A percentile compares a stretch with the other conserved stretches of the same genome.
phyloP scores from a whole-genome alignment of 768 basidiomycete species.

The Tulasnella sp. region DNA sequence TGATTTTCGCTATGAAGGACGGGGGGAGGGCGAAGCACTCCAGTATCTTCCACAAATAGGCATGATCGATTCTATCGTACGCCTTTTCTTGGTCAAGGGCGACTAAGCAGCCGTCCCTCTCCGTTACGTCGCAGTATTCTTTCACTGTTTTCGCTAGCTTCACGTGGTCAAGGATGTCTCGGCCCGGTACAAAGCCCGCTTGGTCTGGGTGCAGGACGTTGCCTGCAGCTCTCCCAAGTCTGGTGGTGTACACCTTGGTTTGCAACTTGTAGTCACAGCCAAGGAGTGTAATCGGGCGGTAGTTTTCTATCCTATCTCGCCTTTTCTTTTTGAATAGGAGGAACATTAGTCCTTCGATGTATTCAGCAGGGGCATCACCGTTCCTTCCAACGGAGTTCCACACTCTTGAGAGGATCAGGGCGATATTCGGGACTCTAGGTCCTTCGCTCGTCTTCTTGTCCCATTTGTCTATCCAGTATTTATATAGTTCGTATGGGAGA shows the following conservation, averaged over 20 bases:
- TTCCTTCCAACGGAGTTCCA: not conserved
- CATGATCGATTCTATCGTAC: constrained; percentile 13
- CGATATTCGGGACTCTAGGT: not conserved
- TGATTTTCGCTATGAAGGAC: not conserved
- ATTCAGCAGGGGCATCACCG: not conserved
- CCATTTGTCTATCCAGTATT: not conserved
- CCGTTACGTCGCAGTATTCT: not conserved
- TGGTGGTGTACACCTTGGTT: not conserved
- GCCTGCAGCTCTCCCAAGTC: not conserved
- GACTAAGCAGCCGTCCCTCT: not conserved
- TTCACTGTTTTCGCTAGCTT: not conserved
- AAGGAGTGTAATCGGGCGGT: constrained; percentile 12
- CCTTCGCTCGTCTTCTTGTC: not conserved
- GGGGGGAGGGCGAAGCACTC: not conserved
- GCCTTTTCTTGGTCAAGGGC: constrained; percentile 17
- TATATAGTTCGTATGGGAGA: constrained; percentile 12
- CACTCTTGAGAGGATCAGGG: not conserved
- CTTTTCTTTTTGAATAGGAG: constrained; percentile 16
- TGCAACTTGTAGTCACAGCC: constrained; percentile 13
- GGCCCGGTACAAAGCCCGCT: constrained; percentile 8
- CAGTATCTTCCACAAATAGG: constrained; percentile 11
- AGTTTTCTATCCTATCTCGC: not conserved
- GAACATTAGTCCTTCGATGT: not conserved
- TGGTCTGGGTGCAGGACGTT: constrained; percentile 8
- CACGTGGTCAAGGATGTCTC: constrained; percentile 14